Base-by-base conservation (phyloP, 352 stramenopile species). In the Phytopythium delawarense region DNA sequence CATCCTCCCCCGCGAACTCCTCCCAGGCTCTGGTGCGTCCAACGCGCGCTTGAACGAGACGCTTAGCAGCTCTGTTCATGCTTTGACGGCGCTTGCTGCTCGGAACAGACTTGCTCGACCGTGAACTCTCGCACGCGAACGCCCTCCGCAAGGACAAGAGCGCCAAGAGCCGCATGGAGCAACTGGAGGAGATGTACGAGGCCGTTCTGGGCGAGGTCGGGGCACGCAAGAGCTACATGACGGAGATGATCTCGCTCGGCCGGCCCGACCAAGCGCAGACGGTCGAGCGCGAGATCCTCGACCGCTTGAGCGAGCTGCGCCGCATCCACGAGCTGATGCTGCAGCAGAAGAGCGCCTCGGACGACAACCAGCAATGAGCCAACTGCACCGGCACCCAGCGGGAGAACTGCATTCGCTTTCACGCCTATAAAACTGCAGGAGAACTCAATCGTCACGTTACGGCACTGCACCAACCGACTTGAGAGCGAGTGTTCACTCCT, bases 171-270 rank as follows among this genome's bases (percentile, higher is more conserved):
- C 67, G 72, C 3, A 23, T 88, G 32, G 61, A 78, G 18, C 71
- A 94, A 39, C 76, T 94, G 13, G 67, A 90, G 23, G 78, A 86
- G 12, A 49, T 94, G 4, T 88, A 90, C 64, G 74, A 85, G 25
- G 64, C 69, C 12, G 81, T 92, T 4, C 50, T 88, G 11, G 62
- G 66, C 7, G 84, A 94, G 49, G 64, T 94, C 15, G 84, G 92
- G 42, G 67, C 69, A 0, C 79, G 81, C 51, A 90, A 87, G 64
- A 70, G 57, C 34, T 92, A 87, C 66, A 79, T 83, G 56, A 65
- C 70, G 6, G 81, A 94, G 55, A 90, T 91, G 79, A 65, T 86
- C 5, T 53, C 76, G 23, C 54, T 93, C 2, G 79, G 75, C 0
- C 71, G 72, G 48, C 68, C 76, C 0, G 71, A 85, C 11, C 70